A percentile compares a stretch with the other conserved stretches of the same genome.
Evolutionary conservation across 305 asterid genomes (phyloP).

Genomic region (Fraxinus greggii): DNA sequence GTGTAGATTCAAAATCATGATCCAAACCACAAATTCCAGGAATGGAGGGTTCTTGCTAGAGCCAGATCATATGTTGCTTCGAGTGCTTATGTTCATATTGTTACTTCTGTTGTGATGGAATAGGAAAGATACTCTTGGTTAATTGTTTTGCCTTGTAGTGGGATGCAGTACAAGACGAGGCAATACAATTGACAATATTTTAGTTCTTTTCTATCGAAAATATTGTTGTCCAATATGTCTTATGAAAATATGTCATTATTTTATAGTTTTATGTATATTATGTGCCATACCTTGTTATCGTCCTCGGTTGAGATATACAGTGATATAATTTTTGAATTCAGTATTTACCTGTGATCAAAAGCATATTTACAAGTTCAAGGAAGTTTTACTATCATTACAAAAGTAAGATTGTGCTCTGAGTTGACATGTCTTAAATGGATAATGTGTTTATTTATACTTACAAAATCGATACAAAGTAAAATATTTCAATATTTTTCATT

Average conservation of each 20-base stretch:
- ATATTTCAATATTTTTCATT: neutral
- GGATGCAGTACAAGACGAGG: neutral
- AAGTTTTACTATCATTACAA: neutral
- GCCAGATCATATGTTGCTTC: conserved; percentile 32
- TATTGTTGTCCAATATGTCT: neutral
- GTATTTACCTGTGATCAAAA: neutral
- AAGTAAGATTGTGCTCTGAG: neutral
- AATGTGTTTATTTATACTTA: neutral
- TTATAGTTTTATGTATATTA: neutral
- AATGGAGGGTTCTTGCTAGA: conserved; percentile 28
- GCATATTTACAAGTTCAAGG: neutral
- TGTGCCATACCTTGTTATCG: neutral
- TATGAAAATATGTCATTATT: neutral
- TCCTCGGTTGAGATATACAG: neutral
- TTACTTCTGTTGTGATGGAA: conserved; percentile 27
- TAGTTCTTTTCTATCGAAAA: neutral
- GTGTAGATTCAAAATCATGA: conserved; percentile 70
- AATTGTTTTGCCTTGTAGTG: neutral
- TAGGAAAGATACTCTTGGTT: neutral
- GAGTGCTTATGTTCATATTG: conserved; percentile 33
- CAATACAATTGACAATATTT: neutral
- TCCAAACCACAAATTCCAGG: conserved; percentile 32
- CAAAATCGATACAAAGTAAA: neutral
- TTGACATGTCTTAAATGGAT: neutral
- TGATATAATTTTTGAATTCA: neutral